Percentiles rank a stretch among this genome's conserved stretches.
These are phyloP conservation scores for Carallia brachiata DNA, from an alignment of 345 rosid genomes.

Conservation along the genomic window DNA sequence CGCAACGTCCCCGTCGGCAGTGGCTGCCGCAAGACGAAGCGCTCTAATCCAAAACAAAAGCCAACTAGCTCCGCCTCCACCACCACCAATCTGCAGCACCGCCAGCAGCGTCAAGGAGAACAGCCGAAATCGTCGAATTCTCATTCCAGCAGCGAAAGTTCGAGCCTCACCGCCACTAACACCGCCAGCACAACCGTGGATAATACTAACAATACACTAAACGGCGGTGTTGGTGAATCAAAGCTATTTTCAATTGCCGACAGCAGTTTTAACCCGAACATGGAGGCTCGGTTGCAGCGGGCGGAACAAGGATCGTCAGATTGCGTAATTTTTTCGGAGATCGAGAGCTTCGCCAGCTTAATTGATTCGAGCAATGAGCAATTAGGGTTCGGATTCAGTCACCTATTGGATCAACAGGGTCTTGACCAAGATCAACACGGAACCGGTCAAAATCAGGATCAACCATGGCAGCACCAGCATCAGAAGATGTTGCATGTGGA, in stretches of 20 bases:
- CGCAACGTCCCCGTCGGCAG: conserved; percentile 97
- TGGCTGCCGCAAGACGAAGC: conserved; percentile 72
- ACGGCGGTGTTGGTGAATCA: conserved; percentile 2
- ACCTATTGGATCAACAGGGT: conserved; percentile 28
- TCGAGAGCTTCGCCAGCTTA: conserved; percentile 55
- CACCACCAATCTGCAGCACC: neutral
- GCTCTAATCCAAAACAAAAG: conserved; percentile 45
- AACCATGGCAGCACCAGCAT: conserved; percentile 12
- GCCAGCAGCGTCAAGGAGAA: neutral
- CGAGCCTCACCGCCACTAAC: conserved; percentile 68
- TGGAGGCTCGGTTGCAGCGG: conserved; percentile 37
- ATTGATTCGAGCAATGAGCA: conserved; percentile 45
- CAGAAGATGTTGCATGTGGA: conserved; percentile 30
- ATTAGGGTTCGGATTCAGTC: conserved; percentile 47
- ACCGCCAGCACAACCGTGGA: conserved; percentile 33
- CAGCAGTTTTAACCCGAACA: conserved; percentile 20
- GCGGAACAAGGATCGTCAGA: conserved; percentile 49
- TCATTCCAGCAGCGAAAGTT: conserved; percentile 79
- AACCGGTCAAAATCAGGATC: neutral
- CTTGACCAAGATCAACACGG: neutral
- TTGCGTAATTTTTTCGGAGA: conserved; percentile 63
- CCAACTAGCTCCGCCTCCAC: conserved; percentile 3
- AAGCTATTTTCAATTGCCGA: conserved; percentile 23
- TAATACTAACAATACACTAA: neutral
- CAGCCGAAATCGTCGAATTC: conserved; percentile 40